A percentile compares a stretch with the other conserved stretches of the same genome.
phyloP scores from a whole-genome alignment of 495 filamentous ascomycete genomes.

The Staphylotrichum longicolle region DNA sequence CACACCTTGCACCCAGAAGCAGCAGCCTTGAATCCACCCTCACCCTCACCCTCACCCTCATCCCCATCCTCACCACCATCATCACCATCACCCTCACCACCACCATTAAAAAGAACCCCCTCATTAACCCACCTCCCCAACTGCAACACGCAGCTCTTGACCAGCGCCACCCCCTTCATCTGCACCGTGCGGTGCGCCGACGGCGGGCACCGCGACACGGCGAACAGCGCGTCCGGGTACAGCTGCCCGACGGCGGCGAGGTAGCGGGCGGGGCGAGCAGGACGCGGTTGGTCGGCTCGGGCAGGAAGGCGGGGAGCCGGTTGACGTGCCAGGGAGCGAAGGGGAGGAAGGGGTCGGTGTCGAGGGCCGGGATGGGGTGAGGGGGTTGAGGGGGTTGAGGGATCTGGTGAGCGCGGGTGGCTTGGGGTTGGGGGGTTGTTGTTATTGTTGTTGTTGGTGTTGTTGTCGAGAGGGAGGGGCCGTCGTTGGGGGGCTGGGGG shows the following conservation, averaged over 20 bases:
- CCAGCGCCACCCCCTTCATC: too few relatives aligned
- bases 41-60: too few relatives aligned
- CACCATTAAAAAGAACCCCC: too few relatives aligned
- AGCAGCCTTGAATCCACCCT: too few relatives aligned
- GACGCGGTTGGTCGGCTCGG: slow-evolving; percentile 3
- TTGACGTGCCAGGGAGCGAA: slow-evolving; percentile 2
- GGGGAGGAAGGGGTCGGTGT: slow-evolving; percentile 8
- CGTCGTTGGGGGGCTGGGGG: too few relatives aligned
- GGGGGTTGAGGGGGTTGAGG: neutral
- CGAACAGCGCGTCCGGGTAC: slow-evolving; percentile 10
- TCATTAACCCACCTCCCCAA: too few relatives aligned
- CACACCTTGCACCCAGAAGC: too few relatives aligned
- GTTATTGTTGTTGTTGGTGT: neutral
- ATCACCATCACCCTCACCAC: too few relatives aligned
- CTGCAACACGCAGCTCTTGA: too few relatives aligned
- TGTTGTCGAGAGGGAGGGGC: neutral
- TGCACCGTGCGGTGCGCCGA: too few relatives aligned
- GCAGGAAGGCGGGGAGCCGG: neutral
- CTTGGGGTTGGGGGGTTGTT: neutral
- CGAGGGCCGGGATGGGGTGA: neutral
- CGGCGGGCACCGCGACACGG: neutral
- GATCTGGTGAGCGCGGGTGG: too few relatives aligned
- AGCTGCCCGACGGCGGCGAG: slow-evolving; percentile 9
- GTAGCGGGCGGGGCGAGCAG: neutral
- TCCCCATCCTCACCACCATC: too few relatives aligned